A percentile compares a stretch with the other conserved stretches of the same genome.
Conservation (phyloP, 345 rosid species). For the Stellera chamaejasme region DNA sequence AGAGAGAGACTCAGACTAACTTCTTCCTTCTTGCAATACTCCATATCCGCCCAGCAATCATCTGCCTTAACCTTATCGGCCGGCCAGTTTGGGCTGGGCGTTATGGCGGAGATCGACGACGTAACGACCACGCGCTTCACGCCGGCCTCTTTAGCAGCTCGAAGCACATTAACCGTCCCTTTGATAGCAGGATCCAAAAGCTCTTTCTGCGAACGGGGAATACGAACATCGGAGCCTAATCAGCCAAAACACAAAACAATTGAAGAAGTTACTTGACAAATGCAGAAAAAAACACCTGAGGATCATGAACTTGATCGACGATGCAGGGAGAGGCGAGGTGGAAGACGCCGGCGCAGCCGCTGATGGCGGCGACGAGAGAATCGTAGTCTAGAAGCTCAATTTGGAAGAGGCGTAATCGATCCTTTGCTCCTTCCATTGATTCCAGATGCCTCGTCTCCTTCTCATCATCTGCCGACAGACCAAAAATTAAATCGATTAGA, state of each 20-base stretch:
- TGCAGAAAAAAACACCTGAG: constrained; percentile 38
- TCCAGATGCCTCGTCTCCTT: constrained; percentile 75
- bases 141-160: constrained; percentile 67
- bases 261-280: not conserved
- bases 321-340: constrained; percentile 93
- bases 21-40: constrained; percentile 58
- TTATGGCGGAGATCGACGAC: constrained; percentile 72
- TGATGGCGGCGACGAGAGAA: constrained; percentile 50
- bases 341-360: constrained; percentile 73
- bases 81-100: constrained; percentile 87
- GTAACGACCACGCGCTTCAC: constrained; percentile 82
- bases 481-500: not conserved
- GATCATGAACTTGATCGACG: constrained; percentile 65
- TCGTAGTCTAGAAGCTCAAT: constrained; percentile 80
- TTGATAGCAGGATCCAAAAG: constrained; percentile 80
- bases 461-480: constrained; percentile 41
- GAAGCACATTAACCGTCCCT: constrained; percentile 72
- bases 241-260: not conserved
- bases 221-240: not conserved
- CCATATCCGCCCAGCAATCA: constrained; percentile 81
- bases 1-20: constrained; percentile 25
- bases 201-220: constrained; percentile 35
- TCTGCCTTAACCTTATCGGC: constrained; percentile 58
- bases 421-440: constrained; percentile 67
- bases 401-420: constrained; percentile 75